phyloP scores from a whole-genome alignment of 768 basidiomycete species.

The Collybiopsis luxurians region DNA sequence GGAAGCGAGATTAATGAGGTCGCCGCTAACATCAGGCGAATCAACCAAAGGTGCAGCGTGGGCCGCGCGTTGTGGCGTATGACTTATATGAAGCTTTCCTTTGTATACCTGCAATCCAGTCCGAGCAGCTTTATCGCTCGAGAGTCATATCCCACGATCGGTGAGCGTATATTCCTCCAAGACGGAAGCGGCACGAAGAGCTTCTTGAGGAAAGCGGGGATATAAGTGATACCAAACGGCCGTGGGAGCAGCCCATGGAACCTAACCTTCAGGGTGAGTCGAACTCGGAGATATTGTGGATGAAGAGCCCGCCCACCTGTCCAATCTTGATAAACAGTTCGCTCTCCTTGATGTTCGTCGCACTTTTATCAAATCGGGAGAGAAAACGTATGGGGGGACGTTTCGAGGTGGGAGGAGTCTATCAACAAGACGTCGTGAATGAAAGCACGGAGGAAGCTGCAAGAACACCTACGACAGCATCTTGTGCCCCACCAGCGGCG shows the following conservation, averaged over 20 bases:
- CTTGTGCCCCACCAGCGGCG: constrained; percentile 40
- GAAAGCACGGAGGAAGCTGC: neutral
- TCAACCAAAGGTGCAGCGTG: too few species aligned
- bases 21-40: neutral
- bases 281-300: neutral
- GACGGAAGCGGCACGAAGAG: constrained; percentile 43
- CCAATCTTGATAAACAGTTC: constrained; percentile 47
- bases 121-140: constrained; percentile 30
- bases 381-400: constrained; percentile 45
- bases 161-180: constrained; percentile 53
- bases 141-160: constrained; percentile 49
- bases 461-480: constrained; percentile 30
- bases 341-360: constrained; percentile 59
- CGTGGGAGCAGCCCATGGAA: constrained; percentile 52
- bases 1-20: neutral
- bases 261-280: constrained; percentile 28
- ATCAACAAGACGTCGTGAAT: neutral
- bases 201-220: constrained; percentile 48
- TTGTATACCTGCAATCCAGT: constrained; percentile 30
- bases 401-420: constrained; percentile 26
- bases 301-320: constrained; percentile 28
- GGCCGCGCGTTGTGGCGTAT: neutral
- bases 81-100: neutral
- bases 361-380: constrained; percentile 56
- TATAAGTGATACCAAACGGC: constrained; percentile 63